Conservation (phyloP, 495 filamentous ascomycete species). For the Amniculicola lignicola region DNA sequence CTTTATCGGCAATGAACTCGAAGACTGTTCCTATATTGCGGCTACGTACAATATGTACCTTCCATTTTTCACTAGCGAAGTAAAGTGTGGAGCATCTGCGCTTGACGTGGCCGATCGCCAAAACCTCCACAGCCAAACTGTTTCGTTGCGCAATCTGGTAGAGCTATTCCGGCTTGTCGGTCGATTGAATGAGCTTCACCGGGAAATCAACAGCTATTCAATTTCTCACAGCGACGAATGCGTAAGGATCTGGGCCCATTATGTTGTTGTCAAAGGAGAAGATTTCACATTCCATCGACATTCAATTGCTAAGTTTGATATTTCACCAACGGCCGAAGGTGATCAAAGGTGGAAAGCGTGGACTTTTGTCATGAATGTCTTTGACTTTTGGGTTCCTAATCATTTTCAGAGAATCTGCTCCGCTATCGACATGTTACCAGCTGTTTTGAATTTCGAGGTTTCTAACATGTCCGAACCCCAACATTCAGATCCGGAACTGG, state of each 20-base stretch:
- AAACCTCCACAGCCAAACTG: constrained; percentile 41
- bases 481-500: constrained; percentile 5
- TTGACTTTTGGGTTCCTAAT: constrained; percentile 22
- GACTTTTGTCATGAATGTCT: constrained; percentile 7
- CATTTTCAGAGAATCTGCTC: constrained; percentile 19
- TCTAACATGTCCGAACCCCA: neutral
- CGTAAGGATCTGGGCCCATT: constrained; percentile 38
- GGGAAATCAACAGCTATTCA: constrained; percentile 47
- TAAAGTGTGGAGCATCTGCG: constrained; percentile 28
- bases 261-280: constrained; percentile 11
- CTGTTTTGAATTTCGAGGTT: constrained; percentile 9
- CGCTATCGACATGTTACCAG: constrained; percentile 12
- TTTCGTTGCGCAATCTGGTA: constrained; percentile 37
- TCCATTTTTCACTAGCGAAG: constrained; percentile 42
- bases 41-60: constrained; percentile 39
- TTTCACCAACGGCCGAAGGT: constrained; percentile 17
- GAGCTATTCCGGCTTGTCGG: constrained; percentile 41
- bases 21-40: constrained; percentile 9
- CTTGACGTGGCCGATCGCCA: constrained; percentile 38
- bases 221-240: constrained; percentile 46
- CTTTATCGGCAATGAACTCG: neutral
- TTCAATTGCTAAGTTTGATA: constrained; percentile 34
- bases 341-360: constrained; percentile 29
- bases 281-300: constrained; percentile 36
- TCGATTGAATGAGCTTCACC: constrained; percentile 43